Evolutionary conservation across 2,329 filamentous ascomycete species (phyloP), one percentile per base, ranked within the genome.

Genomic region (Fusarium circinatum): DNA sequence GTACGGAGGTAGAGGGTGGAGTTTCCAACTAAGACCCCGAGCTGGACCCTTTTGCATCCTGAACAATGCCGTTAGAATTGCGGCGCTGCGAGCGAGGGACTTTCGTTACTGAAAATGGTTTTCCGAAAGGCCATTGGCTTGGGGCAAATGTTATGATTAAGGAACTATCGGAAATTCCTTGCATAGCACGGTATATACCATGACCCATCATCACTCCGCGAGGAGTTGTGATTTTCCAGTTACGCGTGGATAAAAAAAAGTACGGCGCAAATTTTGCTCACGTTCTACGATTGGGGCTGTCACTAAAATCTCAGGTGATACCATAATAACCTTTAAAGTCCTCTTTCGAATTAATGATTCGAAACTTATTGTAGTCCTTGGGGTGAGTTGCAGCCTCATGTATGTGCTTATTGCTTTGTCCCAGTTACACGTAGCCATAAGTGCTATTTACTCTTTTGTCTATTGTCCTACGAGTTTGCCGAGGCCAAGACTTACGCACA

Each of bases 401-500:
- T 26, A 13, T 32, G 24, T n/a, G 38, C 38, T n/a, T 42, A 24
- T 47, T 22, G 55, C 55, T 47, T 48, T 58, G 34, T 45, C 59
- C 28, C 39, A 54, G 48, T 60, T 58, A 60, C 51, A 65, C 38
- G 36, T 49, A 52, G 38, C 30, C 45, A 62, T 68, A 18, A 41
- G 28, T 39, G 34, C 54, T 62, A 30, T 30, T 22, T 48, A 47
- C 26, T 55, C 36, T 36, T 52, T 55, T 20, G 12, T 30, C 34
- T 34, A 49, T 45, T 42, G 47, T 65, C 59, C 36, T 55, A 54
- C 62, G 24, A 62, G 65, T 44, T 47, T 51, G 22, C 41, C 48
- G 52, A 55, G 61, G 61, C 55, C 45, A 61, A 62, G 57, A 58
- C 61, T 47, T 44, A 61, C 44, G 58, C 41, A 51, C 45, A 51